These are phyloP conservation scores for Tricholoma bakamatsutake DNA, from an alignment of 768 basidiomycete species.

Conservation along the genomic window DNA sequence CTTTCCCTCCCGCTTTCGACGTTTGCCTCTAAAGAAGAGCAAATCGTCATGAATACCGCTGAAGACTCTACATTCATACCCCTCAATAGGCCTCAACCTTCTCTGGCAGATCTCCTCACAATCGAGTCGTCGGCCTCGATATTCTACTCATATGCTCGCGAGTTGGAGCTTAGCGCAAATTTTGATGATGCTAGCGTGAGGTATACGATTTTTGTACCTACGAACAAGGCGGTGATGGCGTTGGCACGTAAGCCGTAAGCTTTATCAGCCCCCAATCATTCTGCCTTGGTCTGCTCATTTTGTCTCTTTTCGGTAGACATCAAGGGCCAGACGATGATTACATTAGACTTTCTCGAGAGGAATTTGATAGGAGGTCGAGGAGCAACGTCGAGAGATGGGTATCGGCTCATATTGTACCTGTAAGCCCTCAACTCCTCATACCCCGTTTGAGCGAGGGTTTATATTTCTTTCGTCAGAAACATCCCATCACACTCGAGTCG, in stretches of 20 bases:
- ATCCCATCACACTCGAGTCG: constrained; percentile 40
- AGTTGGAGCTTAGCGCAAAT: constrained; percentile 51
- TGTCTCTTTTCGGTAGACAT: constrained; percentile 42
- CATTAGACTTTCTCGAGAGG: constrained; percentile 57
- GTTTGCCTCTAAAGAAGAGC: constrained; percentile 26
- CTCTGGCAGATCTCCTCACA: constrained; percentile 71
- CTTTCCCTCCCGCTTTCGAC: constrained; percentile 26
- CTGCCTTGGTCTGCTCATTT: neutral
- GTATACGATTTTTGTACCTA: constrained; percentile 71
- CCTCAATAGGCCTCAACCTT: constrained; percentile 40
- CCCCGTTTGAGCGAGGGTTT: neutral
- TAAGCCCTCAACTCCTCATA: constrained; percentile 20
- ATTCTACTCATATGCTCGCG: constrained; percentile 79
- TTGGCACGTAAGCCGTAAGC: constrained; percentile 78
- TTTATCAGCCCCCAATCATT: neutral
- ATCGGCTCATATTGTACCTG: constrained; percentile 78
- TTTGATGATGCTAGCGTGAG: constrained; percentile 34
- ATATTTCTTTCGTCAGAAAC: constrained; percentile 28
- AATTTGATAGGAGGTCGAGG: constrained; percentile 54
- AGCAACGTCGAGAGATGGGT: constrained; percentile 77
- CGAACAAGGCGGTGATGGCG: constrained; percentile 85
- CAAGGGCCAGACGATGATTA: constrained; percentile 42
- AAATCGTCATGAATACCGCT: constrained; percentile 25
- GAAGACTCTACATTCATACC: constrained; percentile 24
- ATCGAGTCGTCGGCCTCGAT: constrained; percentile 72